Conservation (phyloP, 768 basidiomycete genomes). For the Botryobasidium botryosum region DNA sequence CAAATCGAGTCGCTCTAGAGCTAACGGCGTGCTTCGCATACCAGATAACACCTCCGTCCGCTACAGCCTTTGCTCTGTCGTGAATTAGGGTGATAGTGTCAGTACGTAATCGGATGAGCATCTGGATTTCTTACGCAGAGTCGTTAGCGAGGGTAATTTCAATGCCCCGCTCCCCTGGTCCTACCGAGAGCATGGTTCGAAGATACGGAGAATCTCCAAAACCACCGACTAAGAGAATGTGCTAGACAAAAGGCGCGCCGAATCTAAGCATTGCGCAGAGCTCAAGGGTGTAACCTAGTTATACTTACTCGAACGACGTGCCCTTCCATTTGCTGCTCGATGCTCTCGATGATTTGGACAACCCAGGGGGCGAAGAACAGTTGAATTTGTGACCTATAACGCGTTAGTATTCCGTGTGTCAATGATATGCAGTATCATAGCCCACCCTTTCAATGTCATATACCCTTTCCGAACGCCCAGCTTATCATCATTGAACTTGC, state of each 20-base stretch:
- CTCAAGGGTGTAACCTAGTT: no score
- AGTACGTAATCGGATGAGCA: no score
- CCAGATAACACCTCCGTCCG: conserved; percentile 70
- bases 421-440: no score
- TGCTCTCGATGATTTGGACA: not conserved
- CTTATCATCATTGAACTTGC: no score
- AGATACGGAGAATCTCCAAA: conserved; percentile 1
- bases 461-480: no score
- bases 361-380: not conserved
- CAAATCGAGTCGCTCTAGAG: conserved; percentile 57
- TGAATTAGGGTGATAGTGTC: not conserved
- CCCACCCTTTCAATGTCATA: no score
- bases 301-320: not conserved
- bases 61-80: conserved; percentile 62
- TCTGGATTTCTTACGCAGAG: not conserved
- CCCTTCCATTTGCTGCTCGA: not conserved
- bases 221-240: conserved; percentile 1
- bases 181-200: not conserved
- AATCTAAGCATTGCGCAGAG: no score
- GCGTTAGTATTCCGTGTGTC: no score
- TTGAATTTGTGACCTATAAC: no score
- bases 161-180: no score
- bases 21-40: conserved; percentile 76
- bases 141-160: not conserved
- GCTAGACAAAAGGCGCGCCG: no score